These are phyloP conservation scores for Botrytis fabae DNA, from an alignment of 2,329 filamentous ascomycete species.

Conservation along the genomic window DNA sequence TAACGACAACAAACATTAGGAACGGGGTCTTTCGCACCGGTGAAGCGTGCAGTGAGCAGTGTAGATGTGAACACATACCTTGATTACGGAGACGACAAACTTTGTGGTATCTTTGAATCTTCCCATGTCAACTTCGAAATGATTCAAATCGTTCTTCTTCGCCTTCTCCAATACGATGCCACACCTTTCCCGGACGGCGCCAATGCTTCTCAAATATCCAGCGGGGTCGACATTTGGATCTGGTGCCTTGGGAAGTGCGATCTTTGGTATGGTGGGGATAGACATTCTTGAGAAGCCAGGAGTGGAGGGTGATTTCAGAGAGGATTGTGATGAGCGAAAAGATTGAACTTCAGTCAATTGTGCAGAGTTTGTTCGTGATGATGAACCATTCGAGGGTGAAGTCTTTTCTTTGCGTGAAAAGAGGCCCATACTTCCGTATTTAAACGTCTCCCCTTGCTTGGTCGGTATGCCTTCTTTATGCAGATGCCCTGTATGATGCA, in stretches of 20 bases:
- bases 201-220: slow-evolving; percentile 86
- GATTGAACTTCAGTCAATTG: slow-evolving; percentile 33
- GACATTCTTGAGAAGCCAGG: slow-evolving; percentile 38
- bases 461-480: slow-evolving; percentile 12
- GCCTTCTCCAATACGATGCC: slow-evolving; percentile 63
- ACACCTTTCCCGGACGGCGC: slow-evolving; percentile 77
- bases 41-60: slow-evolving; percentile 21
- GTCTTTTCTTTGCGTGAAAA: slow-evolving; percentile 39
- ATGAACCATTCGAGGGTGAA: slow-evolving; percentile 31
- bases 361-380: slow-evolving; percentile 33
- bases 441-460: slow-evolving; percentile 12
- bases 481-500: slow-evolving; percentile 19
- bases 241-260: slow-evolving; percentile 79
- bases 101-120: slow-evolving; percentile 68
- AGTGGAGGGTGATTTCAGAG: slow-evolving; percentile 37
- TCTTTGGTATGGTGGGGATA: slow-evolving; percentile 60
- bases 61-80: slow-evolving; percentile 49
- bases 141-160: slow-evolving; percentile 65
- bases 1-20: slow-evolving; percentile 13
- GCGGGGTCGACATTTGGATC: slow-evolving; percentile 87
- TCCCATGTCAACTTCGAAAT: slow-evolving; percentile 69
- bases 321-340: slow-evolving; percentile 30
- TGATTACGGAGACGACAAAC: slow-evolving; percentile 73
- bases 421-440: slow-evolving; percentile 35
- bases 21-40: not conserved